Evolutionary conservation across 1,284 basidiomycete genomes (phyloP), one percentile per base, ranked within the genome.

Genomic region (Pseudozyma flocculosa): DNA sequence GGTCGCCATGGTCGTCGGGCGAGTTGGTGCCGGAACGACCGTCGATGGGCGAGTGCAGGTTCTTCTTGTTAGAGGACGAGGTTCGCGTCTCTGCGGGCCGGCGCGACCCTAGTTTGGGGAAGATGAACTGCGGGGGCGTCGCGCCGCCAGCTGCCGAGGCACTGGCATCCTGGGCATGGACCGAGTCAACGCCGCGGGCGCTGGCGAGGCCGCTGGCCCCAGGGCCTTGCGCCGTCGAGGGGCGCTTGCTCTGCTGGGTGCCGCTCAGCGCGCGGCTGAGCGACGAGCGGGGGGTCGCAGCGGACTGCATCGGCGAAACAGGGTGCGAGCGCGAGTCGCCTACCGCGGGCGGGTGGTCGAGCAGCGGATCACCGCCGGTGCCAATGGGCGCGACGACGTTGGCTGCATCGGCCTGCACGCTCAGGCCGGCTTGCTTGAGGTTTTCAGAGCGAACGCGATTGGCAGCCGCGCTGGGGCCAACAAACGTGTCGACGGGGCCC

Each of bases 91-190:
- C 29, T 58, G 48, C 17, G 54, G 48, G 40, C 51, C 68, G 51
- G 38, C 71, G 55, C 21, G 68, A 48, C 48, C 70, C 70, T 19
- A 74, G 61, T 58, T 74, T 74, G 48, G 70, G 71, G 52, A 74
- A 74, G 50, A 74, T 56, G 58, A 73, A 74, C 40, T 74, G 72
- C 10, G 70, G 68, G 11, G 72, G 72, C 14, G 72, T 74, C 44
- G 49, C 47, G 18, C 59, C 40, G 18, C 53, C 53, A 13, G 18
- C 30, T 23, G 24, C 5, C 26, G 14, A 8, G 23, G 11, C 21
- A 14, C 34, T 38, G 15, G 15, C 18, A 5, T 38, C 23, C 14
- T 53, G 45, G 43, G 21, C 50, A 52, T 48, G 48, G 29, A 55
- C 41, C 18, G 49, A 45, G 22, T 69, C 67, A 13, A 72, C 58